Evolutionary conservation across 352 stramenopile genomes (phyloP), one percentile per base, ranked within the genome.

Genomic region (Pythium guiyangense): DNA sequence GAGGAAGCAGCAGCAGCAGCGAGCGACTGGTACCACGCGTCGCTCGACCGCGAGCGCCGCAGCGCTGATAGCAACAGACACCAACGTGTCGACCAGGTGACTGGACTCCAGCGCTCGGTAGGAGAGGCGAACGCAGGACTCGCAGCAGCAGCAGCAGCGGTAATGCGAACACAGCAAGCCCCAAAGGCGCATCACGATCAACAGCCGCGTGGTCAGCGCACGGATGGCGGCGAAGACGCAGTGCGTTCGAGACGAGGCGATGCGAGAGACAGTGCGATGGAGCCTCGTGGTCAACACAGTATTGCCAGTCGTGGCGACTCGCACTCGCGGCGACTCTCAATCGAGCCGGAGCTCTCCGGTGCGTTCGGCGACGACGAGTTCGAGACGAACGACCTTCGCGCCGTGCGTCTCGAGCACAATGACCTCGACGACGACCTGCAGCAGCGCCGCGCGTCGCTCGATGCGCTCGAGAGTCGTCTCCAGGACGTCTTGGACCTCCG

Each of bases 401-500:
- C 14, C 26, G 43, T 29, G n/a, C 43, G 20, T 10, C 4, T 29
- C 4, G 43, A 48, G 17, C 12, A 4, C 14, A n/a, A 48, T 9
- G n/a, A 10, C 8, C n/a, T 37, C 26, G 47, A 44, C 6, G 26
- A 17, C 2, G 35, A 44, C 14, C 20, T 50, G 40, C 35, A 31
- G 27, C n/a, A 15, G 43, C 54, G 57, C 11, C 44, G 60, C 15
- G 48, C 50, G 18, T 70, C 67, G 3, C 62, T 74, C 8, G 49
- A 65, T n/a, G 53, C 51, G 22, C 44, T 74, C 15, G 70, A 78
- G 54, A 66, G 50, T 39, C 63, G 58, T 10, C 52, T 73, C 12
- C 64, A 79, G 54, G 59, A 76, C 57, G 64, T 67, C 47, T 48
- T 74, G 45, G 58, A 76, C 51, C 42, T 72, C 45, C 64, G 53